Evolutionary conservation across 768 basidiomycete species (phyloP).

Genomic region (Termitomyces eurrhizus): DNA sequence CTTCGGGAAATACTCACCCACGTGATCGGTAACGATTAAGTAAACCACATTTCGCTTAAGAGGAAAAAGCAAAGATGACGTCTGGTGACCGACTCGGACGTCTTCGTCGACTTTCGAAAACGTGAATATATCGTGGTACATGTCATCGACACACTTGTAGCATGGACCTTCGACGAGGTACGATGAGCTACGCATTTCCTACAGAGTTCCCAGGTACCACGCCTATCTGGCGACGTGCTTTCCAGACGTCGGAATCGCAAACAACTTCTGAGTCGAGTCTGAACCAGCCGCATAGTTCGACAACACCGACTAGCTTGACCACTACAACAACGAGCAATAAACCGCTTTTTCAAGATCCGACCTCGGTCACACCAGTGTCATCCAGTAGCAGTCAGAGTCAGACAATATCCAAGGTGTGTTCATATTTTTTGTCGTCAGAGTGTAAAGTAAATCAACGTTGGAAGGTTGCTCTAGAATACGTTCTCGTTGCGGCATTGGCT

Average conservation of each 20-base stretch:
- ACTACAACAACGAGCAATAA: conserved; percentile 5
- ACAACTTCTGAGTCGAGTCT: conserved; percentile 1
- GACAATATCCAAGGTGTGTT: conserved; percentile 22
- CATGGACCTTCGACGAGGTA: not conserved
- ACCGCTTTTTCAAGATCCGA: conserved; percentile 26
- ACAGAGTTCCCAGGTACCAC: not conserved
- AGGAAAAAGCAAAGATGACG: not conserved
- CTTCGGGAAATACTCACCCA: conserved; percentile 1
- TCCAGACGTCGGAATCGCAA: not conserved
- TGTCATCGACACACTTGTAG: not conserved
- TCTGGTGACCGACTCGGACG: conserved; percentile 2
- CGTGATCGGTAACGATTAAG: not conserved
- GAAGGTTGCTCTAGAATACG: conserved; percentile 28
- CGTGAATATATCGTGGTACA: not conserved
- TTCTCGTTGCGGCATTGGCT: conserved; percentile 24
- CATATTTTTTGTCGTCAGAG: not conserved
- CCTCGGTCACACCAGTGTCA: not conserved
- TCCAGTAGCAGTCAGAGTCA: not conserved
- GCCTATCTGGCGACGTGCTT: conserved; percentile 7
- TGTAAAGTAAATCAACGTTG: not conserved
- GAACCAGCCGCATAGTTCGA: not conserved
- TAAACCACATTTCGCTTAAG: not conserved
- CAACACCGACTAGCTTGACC: not conserved
- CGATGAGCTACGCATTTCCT: not conserved
- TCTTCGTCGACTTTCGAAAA: not conserved